Percentiles rank a stretch among this genome's conserved stretches.
Conservation (phyloP, 2,329 filamentous ascomycete species). For the Colletotrichum chlorophyti region DNA sequence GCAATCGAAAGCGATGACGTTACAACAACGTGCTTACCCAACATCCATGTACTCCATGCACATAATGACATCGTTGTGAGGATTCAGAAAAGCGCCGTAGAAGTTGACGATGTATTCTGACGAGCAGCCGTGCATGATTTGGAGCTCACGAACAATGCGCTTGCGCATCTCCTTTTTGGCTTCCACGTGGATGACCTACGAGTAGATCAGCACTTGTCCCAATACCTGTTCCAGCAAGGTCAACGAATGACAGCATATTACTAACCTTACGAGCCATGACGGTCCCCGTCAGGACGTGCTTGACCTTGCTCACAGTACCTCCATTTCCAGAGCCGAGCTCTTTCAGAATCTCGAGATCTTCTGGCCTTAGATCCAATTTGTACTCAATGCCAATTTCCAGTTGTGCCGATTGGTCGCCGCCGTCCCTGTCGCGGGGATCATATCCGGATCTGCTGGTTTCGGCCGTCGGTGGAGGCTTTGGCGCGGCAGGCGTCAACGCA, state of each 20-base stretch:
- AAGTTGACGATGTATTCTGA: slow-evolving; percentile 97
- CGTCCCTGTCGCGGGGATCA: slow-evolving; percentile 65
- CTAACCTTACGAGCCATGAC: slow-evolving; percentile 96
- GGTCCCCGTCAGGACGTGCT: slow-evolving; percentile 91
- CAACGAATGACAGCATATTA: background rate
- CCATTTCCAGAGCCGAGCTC: slow-evolving; percentile 96
- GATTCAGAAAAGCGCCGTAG: slow-evolving; percentile 96
- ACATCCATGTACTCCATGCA: slow-evolving; percentile 99
- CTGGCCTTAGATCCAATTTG: slow-evolving; percentile 87
- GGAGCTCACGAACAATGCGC: slow-evolving; percentile 94
- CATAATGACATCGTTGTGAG: slow-evolving; percentile 97
- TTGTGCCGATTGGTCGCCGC: slow-evolving; percentile 65
- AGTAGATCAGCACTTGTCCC: too few relatives aligned
- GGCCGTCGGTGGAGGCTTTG: slow-evolving; percentile 74
- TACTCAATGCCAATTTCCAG: slow-evolving; percentile 98
- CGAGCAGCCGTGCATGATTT: slow-evolving; percentile 98
- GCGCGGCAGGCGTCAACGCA: slow-evolving; percentile 79
- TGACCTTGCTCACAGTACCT: slow-evolving; percentile 97
- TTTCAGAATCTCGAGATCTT: slow-evolving; percentile 91
- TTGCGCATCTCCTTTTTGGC: slow-evolving; percentile 97
- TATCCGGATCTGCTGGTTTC: slow-evolving; percentile 71
- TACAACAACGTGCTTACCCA: slow-evolving; percentile 68
- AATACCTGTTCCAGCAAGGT: background rate
- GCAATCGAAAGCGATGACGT: background rate
- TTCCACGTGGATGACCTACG: slow-evolving; percentile 94